phyloP scores from a whole-genome alignment of 2,329 filamentous ascomycete species.

The Neurospora crassa region DNA sequence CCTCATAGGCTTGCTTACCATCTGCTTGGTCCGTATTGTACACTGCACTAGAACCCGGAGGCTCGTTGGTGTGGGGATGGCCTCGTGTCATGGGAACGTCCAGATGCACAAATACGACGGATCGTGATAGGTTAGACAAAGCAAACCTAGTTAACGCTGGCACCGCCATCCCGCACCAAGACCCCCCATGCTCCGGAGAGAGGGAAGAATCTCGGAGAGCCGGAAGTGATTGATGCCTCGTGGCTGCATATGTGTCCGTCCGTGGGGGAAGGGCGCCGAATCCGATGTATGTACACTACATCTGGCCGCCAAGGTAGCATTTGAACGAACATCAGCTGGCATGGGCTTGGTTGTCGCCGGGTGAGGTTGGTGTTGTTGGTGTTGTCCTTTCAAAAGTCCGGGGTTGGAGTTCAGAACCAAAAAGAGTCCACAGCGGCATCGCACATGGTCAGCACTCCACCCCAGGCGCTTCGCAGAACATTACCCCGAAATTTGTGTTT shows the following conservation, averaged over 20 bases:
- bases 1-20: not conserved
- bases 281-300: not conserved
- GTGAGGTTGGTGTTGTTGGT: not conserved
- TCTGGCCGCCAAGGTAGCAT: not conserved
- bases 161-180: not conserved
- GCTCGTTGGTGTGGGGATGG: not conserved
- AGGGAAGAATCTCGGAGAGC: slow-evolving; percentile 11
- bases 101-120: not conserved
- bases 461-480: not conserved
- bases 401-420: not conserved
- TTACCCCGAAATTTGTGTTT: not conserved
- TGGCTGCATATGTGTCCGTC: not conserved
- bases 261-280: not conserved
- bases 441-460: not conserved
- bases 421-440: not conserved
- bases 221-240: slow-evolving; percentile 4
- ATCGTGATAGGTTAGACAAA: not conserved
- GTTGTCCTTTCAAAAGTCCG: not conserved
- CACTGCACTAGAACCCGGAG: not conserved
- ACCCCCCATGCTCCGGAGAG: slow-evolving; percentile 5
- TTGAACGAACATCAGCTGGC: not conserved
- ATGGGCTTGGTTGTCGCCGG: not conserved
- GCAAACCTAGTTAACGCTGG: not conserved
- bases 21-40: not conserved
- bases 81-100: not conserved